A percentile compares a stretch with the other conserved stretches of the same genome.
Conservation (phyloP, 192 early-diverging fungal genomes). For the Mortierella antarctica region DNA sequence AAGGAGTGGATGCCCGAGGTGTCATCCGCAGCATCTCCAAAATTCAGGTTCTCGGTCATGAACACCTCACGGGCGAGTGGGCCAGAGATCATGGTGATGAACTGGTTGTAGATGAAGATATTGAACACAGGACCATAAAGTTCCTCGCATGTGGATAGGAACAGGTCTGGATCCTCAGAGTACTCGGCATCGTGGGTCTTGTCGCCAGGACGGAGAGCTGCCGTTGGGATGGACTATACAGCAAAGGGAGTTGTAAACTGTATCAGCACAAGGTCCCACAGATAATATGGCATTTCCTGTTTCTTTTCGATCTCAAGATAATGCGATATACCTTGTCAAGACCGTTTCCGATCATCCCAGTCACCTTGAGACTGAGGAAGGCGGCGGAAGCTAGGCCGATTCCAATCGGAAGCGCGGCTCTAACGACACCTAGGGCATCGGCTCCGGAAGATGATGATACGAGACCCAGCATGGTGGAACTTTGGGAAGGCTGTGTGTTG, state of each 20-base stretch:
- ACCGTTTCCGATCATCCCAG: background rate
- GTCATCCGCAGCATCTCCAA: constrained; percentile 15
- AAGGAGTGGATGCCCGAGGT: constrained; percentile 23
- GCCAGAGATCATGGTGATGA: constrained; percentile 35
- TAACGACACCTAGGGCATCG: constrained; percentile 15
- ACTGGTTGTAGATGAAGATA: constrained; percentile 4
- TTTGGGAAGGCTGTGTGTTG: background rate
- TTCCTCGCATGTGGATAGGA: constrained; percentile 12
- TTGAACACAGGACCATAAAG: constrained; percentile 48
- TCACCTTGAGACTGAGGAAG: constrained; percentile 11
- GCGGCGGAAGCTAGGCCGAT: constrained; percentile 40
- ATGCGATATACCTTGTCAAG: background rate
- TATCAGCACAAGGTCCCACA: background rate
- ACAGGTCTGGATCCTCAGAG: constrained; percentile 8
- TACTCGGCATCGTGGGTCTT: constrained; percentile 26
- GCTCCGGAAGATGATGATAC: constrained; percentile 9
- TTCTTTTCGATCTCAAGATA: background rate
- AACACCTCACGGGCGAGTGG: constrained; percentile 46
- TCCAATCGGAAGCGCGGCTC: constrained; percentile 24
- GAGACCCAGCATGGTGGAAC: constrained; percentile 21
- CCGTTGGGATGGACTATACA: constrained; percentile 26
- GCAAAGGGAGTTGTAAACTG: background rate
- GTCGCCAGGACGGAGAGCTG: constrained; percentile 21
- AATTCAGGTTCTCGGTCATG: constrained; percentile 42
- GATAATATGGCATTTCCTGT: too few species aligned